Evolutionary conservation across 2,329 filamentous ascomycete genomes (phyloP).

Genomic region (Xylaria sp.): DNA sequence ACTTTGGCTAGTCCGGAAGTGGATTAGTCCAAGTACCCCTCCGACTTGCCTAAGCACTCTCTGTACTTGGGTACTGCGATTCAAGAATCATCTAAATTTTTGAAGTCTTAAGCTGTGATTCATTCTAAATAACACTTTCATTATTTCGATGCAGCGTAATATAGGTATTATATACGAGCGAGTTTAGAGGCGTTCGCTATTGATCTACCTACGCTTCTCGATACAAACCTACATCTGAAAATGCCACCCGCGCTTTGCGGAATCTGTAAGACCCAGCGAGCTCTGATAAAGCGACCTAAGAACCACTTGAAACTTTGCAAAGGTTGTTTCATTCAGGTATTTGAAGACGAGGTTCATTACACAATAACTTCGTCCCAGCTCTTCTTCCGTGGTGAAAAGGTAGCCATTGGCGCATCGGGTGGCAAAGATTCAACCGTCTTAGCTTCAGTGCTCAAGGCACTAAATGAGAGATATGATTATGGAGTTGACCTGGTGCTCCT

Average conservation of each 20-base stretch:
- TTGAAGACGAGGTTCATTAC: conserved; percentile 93
- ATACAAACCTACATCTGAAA: conserved; percentile 4
- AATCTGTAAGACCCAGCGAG: conserved; percentile 79
- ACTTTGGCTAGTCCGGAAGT: conserved; percentile 10
- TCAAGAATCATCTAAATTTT: conserved; percentile 6
- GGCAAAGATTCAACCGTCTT: conserved; percentile 98
- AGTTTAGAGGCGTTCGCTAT: neutral
- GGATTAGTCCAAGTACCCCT: conserved; percentile 40
- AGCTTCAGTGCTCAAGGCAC: conserved; percentile 90
- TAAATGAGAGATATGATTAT: conserved; percentile 91
- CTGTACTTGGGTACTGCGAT: neutral
- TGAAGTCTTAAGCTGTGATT: neutral
- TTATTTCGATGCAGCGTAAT: neutral
- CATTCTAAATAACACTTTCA: neutral
- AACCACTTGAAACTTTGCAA: conserved; percentile 95
- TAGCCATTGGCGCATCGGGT: conserved; percentile 95
- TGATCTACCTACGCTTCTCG: neutral
- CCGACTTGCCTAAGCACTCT: conserved; percentile 20
- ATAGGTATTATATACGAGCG: neutral
- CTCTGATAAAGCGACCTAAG: conserved; percentile 92
- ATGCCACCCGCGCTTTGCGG: conserved; percentile 86
- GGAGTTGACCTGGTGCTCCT: conserved; percentile 86
- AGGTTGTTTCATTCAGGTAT: conserved; percentile 84
- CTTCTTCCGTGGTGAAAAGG: conserved; percentile 83
- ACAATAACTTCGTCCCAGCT: conserved; percentile 86